These are phyloP conservation scores for Emergomyces orientalis DNA, from an alignment of 2,329 filamentous ascomycete species.

Conservation along the genomic window DNA sequence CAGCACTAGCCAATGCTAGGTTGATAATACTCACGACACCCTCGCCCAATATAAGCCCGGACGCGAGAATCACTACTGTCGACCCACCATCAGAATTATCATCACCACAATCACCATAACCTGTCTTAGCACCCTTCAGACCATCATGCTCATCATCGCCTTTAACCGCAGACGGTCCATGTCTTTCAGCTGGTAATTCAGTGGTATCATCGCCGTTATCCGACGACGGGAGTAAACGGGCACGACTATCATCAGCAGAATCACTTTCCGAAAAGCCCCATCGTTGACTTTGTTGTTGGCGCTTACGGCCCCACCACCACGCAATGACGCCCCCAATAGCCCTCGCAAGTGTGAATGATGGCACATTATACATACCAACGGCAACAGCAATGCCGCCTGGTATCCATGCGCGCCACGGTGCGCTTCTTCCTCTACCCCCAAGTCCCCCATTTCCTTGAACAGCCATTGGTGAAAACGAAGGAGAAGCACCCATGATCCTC, in stretches of 20 bases:
- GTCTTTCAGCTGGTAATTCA: not conserved
- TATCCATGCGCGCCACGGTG: constrained; percentile 61
- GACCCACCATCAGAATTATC: constrained; percentile 32
- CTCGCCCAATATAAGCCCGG: constrained; percentile 83
- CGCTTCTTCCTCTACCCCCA: constrained; percentile 31
- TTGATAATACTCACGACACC: constrained; percentile 89
- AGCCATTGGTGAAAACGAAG: constrained; percentile 25
- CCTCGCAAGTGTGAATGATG: constrained; percentile 85
- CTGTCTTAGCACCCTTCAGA: not conserved
- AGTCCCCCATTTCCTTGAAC: constrained; percentile 24
- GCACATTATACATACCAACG: constrained; percentile 96
- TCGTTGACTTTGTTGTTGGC: not conserved
- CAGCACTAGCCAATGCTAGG: constrained; percentile 65
- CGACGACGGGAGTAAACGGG: not conserved
- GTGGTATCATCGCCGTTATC: not conserved
- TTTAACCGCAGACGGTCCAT: not conserved
- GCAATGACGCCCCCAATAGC: constrained; percentile 67
- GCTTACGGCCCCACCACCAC: constrained; percentile 62
- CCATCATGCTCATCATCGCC: not conserved
- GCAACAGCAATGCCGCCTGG: constrained; percentile 94
- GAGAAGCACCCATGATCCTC: constrained; percentile 48
- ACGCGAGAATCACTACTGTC: constrained; percentile 78
- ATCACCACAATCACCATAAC: constrained; percentile 34
- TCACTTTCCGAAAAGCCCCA: not conserved
- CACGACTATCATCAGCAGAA: not conserved